A percentile compares a stretch with the other conserved stretches of the same genome.
Conservation (phyloP, 1,284 basidiomycete species). For the Pascua sp. region DNA sequence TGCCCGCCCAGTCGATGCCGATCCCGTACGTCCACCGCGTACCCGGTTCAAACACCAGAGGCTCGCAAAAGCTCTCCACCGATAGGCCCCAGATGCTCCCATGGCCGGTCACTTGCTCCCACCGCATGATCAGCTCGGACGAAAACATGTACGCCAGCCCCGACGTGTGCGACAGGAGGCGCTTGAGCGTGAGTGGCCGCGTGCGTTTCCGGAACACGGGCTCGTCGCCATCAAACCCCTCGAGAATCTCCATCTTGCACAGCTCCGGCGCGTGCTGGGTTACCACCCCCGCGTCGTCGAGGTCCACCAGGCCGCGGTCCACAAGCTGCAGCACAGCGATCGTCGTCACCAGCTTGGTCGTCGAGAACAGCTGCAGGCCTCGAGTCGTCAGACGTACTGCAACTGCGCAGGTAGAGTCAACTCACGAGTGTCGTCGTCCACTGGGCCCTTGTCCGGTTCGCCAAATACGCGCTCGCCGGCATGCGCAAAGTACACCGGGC, state of each 20-base stretch:
- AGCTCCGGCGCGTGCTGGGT: slow-evolving; percentile 14
- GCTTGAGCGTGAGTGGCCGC: slow-evolving; percentile 10
- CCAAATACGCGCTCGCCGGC: slow-evolving; percentile 32
- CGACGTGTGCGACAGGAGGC: slow-evolving; percentile 15
- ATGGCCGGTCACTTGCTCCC: slow-evolving; percentile 14
- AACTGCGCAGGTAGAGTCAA: background rate
- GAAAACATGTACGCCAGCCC: slow-evolving; percentile 14
- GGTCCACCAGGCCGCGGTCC: slow-evolving; percentile 20
- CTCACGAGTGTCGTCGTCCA: slow-evolving; percentile 37
- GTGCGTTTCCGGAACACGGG: slow-evolving; percentile 2
- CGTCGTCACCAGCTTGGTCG: slow-evolving; percentile 43
- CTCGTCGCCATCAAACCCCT: slow-evolving; percentile 1
- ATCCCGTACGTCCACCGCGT: slow-evolving; percentile 28
- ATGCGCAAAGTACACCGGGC: slow-evolving; percentile 30
- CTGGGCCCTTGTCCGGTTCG: slow-evolving; percentile 23
- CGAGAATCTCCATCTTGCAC: slow-evolving; percentile 16
- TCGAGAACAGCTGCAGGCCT: slow-evolving; percentile 30
- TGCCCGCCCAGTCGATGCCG: slow-evolving; percentile 44
- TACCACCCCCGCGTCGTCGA: slow-evolving; percentile 6
- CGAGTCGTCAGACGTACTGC: background rate
- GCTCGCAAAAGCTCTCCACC: slow-evolving; percentile 14
- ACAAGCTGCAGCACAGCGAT: slow-evolving; percentile 22
- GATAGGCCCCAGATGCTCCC: slow-evolving; percentile 25
- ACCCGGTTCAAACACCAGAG: slow-evolving; percentile 36
- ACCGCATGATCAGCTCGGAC: slow-evolving; percentile 9